Percentiles rank a stretch among this genome's conserved stretches.
These are phyloP conservation scores for Polyporus tsugae DNA, from an alignment of 1,284 basidiomycete genomes.

Conservation along the genomic window DNA sequence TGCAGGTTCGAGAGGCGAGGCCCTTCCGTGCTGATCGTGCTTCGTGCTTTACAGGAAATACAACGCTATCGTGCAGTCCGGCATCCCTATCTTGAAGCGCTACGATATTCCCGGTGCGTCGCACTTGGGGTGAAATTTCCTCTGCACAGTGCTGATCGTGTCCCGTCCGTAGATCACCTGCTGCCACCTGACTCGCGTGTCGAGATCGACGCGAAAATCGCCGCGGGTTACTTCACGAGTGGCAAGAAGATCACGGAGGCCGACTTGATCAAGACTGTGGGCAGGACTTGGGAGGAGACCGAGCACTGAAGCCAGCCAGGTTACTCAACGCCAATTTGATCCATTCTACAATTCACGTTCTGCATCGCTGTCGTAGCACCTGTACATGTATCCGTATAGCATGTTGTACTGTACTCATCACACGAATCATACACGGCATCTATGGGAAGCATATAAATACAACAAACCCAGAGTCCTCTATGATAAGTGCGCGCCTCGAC, in stretches of 20 bases:
- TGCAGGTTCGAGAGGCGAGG: background rate
- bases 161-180: slow-evolving; percentile 64
- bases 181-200: slow-evolving; percentile 93
- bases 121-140: slow-evolving; percentile 28
- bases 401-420: slow-evolving; percentile 20
- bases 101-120: slow-evolving; percentile 83
- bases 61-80: slow-evolving; percentile 88
- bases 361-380: slow-evolving; percentile 7
- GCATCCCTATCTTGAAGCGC: slow-evolving; percentile 84
- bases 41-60: slow-evolving; percentile 77
- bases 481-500: too few relatives aligned
- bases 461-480: background rate
- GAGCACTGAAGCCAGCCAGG: slow-evolving; percentile 58
- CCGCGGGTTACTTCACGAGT: slow-evolving; percentile 89
- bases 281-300: slow-evolving; percentile 88
- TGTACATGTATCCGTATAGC: slow-evolving; percentile 23
- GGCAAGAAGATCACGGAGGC: slow-evolving; percentile 80
- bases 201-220: slow-evolving; percentile 96
- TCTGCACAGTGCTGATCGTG: slow-evolving; percentile 5
- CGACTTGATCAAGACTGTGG: slow-evolving; percentile 87
- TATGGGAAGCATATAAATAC: background rate
- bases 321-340: background rate
- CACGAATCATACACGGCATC: slow-evolving; percentile 12
- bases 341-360: background rate
- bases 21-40: slow-evolving; percentile 20